These are phyloP conservation scores for Talaromyces sp. DNA, from an alignment of 2,329 filamentous ascomycete genomes.

Conservation along the genomic window DNA sequence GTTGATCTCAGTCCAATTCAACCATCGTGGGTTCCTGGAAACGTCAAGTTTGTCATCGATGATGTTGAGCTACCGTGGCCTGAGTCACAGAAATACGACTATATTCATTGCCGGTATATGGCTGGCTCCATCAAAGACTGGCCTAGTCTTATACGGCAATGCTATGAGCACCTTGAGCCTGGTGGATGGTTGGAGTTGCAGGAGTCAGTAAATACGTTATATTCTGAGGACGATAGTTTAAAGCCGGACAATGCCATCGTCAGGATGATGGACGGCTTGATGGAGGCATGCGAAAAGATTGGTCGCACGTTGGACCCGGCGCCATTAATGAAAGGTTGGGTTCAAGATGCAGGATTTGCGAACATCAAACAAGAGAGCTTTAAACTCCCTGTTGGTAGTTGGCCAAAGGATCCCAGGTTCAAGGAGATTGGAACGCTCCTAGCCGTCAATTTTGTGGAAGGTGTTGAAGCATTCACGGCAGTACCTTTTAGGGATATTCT, in stretches of 20 bases:
- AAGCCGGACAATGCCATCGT: constrained; percentile 15
- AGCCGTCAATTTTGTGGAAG: constrained; percentile 15
- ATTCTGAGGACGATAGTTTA: constrained; percentile 25
- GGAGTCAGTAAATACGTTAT: constrained; percentile 24
- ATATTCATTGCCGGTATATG: constrained; percentile 52
- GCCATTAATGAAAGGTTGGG: constrained; percentile 11
- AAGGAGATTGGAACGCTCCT: constrained; percentile 20
- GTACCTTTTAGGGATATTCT: constrained; percentile 15
- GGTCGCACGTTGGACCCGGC: constrained; percentile 15
- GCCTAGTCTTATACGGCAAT: constrained; percentile 42
- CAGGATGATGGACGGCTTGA: constrained; percentile 20
- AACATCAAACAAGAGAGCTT: constrained; percentile 19
- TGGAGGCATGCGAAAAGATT: constrained; percentile 24
- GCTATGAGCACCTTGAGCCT: constrained; percentile 37
- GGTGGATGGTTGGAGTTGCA: constrained; percentile 40
- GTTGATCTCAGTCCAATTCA: constrained; percentile 23
- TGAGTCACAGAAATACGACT: constrained; percentile 50
- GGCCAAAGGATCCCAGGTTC: constrained; percentile 23
- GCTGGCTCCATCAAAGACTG: constrained; percentile 51
- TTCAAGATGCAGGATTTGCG: constrained; percentile 21
- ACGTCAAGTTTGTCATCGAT: constrained; percentile 59
- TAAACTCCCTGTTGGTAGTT: constrained; percentile 21
- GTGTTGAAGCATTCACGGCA: constrained; percentile 17
- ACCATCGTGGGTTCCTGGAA: constrained; percentile 47
- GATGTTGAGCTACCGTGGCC: constrained; percentile 58